phyloP scores from a whole-genome alignment of 2,329 filamentous ascomycete genomes.

The Cytospora chrysosperma region DNA sequence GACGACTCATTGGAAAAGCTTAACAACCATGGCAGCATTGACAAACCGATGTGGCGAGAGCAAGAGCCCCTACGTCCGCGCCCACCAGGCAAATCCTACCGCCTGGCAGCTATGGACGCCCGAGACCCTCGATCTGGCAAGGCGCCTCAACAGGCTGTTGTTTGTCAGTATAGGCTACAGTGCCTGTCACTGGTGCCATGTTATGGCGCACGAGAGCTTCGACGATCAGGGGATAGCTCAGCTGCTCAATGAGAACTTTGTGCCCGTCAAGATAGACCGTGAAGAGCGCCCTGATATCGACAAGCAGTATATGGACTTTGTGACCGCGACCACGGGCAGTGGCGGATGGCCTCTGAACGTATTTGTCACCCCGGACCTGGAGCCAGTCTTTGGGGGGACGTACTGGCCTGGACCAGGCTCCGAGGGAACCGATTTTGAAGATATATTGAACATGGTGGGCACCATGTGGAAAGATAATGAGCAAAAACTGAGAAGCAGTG shows the following conservation, averaged over 20 bases:
- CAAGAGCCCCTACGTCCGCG: slow-evolving; percentile 12
- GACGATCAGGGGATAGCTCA: slow-evolving; percentile 73
- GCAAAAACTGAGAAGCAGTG: slow-evolving; percentile 5
- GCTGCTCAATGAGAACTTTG: slow-evolving; percentile 76
- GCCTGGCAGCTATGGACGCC: slow-evolving; percentile 15
- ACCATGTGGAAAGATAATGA: slow-evolving; percentile 11
- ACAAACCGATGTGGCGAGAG: slow-evolving; percentile 6
- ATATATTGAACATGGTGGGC: slow-evolving; percentile 7
- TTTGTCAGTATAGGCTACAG: slow-evolving; percentile 14
- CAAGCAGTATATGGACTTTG: slow-evolving; percentile 92
- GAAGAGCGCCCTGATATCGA: slow-evolving; percentile 92
- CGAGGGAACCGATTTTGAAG: slow-evolving; percentile 39
- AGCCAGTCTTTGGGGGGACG: slow-evolving; percentile 88
- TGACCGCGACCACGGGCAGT: slow-evolving; percentile 80
- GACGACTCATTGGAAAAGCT: neutral
- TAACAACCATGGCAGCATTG: neutral
- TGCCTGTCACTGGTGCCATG: slow-evolving; percentile 53
- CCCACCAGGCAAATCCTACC: slow-evolving; percentile 10
- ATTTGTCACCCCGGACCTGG: slow-evolving; percentile 82
- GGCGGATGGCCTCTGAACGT: slow-evolving; percentile 90
- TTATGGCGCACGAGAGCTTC: slow-evolving; percentile 92
- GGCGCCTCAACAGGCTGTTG: slow-evolving; percentile 5
- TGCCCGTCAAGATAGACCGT: slow-evolving; percentile 84
- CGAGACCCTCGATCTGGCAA: slow-evolving; percentile 10
- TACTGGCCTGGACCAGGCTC: slow-evolving; percentile 81